Conservation (phyloP, 2,329 filamentous ascomycete genomes). For the Nemania sp. region DNA sequence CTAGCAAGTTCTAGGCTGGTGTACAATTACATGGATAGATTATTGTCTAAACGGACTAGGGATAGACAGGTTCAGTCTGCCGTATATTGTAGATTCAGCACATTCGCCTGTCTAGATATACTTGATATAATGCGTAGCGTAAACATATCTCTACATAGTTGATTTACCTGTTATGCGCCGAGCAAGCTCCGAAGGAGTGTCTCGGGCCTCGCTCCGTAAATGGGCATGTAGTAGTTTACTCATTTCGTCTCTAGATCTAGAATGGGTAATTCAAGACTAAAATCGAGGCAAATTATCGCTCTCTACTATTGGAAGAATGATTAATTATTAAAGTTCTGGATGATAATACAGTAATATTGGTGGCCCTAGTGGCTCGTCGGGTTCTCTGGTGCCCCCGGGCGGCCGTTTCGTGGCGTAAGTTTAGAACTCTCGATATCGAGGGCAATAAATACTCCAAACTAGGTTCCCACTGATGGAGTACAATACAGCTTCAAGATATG, state of each 20-base stretch:
- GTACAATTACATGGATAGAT: background rate
- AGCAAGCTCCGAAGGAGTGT: background rate
- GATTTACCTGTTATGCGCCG: background rate
- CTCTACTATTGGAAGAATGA: background rate
- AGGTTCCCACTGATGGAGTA: slow-evolving; percentile 52
- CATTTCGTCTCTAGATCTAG: background rate
- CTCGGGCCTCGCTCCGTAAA: background rate
- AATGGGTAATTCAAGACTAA: background rate
- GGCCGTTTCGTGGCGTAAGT: background rate
- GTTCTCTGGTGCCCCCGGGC: background rate
- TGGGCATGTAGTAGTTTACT: background rate
- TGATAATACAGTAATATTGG: background rate
- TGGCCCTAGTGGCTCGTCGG: too few relatives aligned
- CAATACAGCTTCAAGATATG: slow-evolving; percentile 49
- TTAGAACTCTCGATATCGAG: slow-evolving; percentile 46
- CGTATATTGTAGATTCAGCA: background rate
- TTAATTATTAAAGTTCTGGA: background rate
- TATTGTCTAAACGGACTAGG: background rate
- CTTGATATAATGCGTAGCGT: background rate
- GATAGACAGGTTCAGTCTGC: background rate
- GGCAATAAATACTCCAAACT: slow-evolving; percentile 53
- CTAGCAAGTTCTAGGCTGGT: background rate
- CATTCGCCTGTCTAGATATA: background rate
- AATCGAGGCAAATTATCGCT: background rate
- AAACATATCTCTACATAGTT: background rate